Base-by-base conservation (phyloP, 1,284 basidiomycete species). In the Ganoderma boninense region DNA sequence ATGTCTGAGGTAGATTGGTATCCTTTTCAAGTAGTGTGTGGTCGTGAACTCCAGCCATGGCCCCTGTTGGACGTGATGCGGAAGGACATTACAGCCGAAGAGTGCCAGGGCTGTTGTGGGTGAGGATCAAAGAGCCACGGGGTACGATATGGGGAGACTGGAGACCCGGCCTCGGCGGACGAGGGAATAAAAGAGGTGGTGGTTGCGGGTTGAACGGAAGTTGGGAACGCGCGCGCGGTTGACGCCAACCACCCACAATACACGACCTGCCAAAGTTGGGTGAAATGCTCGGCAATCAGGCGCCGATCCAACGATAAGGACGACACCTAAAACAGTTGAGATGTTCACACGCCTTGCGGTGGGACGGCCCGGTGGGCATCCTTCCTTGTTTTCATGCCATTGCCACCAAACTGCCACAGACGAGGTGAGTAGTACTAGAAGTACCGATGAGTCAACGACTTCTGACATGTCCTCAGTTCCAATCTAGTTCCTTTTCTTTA, bases 11-110 rank as follows among this genome's bases (percentile, higher is more conserved):
- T 11, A 16, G 18, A 1, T 43, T 42, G 35, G 20, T 40, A n/a
- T 18, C 1, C 6, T 23, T 10, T n/a, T 49, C 26, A 61, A 56
- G 46, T 40, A 35, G 46, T 68, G 52, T 49, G 62, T 16, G 42
- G 65, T 46, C 52, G 43, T 38, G 59, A 46, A 52, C 62, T 65
- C 26, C 70, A 42, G 65, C 67, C 73, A 69, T 74, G 62, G 56
- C 73, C 70, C 60, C 66, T 61, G 42, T 62, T 20, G 32, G 43
- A 49, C 56, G 49, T 68, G 11, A 26, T 44, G 69, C 60, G 42
- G 49, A 38, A 40, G 62, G 44, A 65, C 67, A 68, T 68, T 42
- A 46, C 60, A 40, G 57, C 38, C 35, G 11, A 42, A 40, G 38
- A 20, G 16, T 56, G 26, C n/a, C 35, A 29, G 16, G 3, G 23